These are phyloP conservation scores for Pelargonium nanum DNA, from an alignment of 345 rosid species.

Conservation along the genomic window DNA sequence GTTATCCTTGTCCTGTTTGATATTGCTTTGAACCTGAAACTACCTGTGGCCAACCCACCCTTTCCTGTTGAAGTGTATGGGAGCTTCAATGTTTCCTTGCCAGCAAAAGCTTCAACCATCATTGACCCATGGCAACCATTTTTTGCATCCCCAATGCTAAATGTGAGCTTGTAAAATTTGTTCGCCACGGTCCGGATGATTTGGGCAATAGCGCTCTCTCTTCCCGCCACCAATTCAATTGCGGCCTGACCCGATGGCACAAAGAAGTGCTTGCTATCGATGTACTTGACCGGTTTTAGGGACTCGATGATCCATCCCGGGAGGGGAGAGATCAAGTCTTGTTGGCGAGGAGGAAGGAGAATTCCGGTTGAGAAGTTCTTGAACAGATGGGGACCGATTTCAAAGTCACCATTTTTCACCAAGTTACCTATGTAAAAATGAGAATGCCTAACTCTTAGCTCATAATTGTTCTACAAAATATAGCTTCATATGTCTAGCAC, in stretches of 20 bases:
- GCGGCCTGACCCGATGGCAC: constrained; percentile 60
- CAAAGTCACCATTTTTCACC: constrained; percentile 73
- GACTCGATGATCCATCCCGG: constrained; percentile 90
- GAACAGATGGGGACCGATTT: constrained; percentile 69
- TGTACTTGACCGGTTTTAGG: constrained; percentile 64
- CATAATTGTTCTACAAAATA: too few relatives aligned
- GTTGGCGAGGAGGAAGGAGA: constrained; percentile 47
- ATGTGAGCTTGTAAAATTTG: constrained; percentile 40
- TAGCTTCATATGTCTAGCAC: too few relatives aligned
- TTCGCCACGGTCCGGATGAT: constrained; percentile 44
- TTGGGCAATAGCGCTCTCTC: constrained; percentile 82
- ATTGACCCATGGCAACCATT: constrained; percentile 73
- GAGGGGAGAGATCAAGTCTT: constrained; percentile 54
- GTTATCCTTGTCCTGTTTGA: constrained; percentile 53
- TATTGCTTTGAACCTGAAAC: constrained; percentile 35
- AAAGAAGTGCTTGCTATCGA: constrained; percentile 52
- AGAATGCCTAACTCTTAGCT: too few relatives aligned
- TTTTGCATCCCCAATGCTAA: constrained; percentile 59
- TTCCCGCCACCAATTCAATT: constrained; percentile 59
- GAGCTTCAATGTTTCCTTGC: constrained; percentile 27
- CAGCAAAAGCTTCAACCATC: constrained; percentile 78
- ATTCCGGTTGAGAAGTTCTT: constrained; percentile 73
- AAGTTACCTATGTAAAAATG: constrained; percentile 33
- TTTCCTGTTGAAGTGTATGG: constrained; percentile 34
- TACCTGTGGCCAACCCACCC: constrained; percentile 40